phyloP scores from a whole-genome alignment of 1,284 basidiomycete genomes.

The Leucoagaricus sp. region DNA sequence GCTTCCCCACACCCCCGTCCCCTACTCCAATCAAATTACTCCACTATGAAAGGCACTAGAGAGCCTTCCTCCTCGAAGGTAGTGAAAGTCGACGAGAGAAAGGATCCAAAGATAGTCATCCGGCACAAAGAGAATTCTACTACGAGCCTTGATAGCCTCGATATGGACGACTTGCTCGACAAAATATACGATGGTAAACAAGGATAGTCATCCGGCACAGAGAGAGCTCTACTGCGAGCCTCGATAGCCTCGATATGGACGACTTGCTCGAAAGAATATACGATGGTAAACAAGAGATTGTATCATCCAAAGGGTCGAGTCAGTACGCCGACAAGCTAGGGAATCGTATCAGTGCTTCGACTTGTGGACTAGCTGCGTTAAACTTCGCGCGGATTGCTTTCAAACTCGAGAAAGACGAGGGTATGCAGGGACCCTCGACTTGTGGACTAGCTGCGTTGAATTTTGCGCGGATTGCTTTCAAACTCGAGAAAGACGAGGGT shows the following conservation, averaged over 20 bases:
- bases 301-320: slow-evolving; percentile 46
- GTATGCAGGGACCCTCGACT: slow-evolving; percentile 43
- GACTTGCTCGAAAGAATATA: slow-evolving; percentile 21
- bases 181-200: slow-evolving; percentile 23
- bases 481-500: slow-evolving; percentile 34
- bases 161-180: slow-evolving; percentile 17
- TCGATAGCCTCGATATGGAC: slow-evolving; percentile 1
- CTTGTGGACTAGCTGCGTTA: slow-evolving; percentile 63
- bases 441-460: slow-evolving; percentile 68
- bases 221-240: not conserved
- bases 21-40: no score
- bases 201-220: not conserved
- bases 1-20: not conserved
- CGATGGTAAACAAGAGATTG: slow-evolving; percentile 26
- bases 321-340: slow-evolving; percentile 45
- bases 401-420: slow-evolving; percentile 34
- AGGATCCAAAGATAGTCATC: not conserved
- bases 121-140: not conserved
- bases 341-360: slow-evolving; percentile 34
- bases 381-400: slow-evolving; percentile 55
- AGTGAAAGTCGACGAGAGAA: not conserved
- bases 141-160: not conserved
- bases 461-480: slow-evolving; percentile 48
- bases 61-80: not conserved
- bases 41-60: no score